These are phyloP conservation scores for Fistulifera pelliculosa DNA, from an alignment of 108 stramenopile genomes.

Conservation along the genomic window DNA sequence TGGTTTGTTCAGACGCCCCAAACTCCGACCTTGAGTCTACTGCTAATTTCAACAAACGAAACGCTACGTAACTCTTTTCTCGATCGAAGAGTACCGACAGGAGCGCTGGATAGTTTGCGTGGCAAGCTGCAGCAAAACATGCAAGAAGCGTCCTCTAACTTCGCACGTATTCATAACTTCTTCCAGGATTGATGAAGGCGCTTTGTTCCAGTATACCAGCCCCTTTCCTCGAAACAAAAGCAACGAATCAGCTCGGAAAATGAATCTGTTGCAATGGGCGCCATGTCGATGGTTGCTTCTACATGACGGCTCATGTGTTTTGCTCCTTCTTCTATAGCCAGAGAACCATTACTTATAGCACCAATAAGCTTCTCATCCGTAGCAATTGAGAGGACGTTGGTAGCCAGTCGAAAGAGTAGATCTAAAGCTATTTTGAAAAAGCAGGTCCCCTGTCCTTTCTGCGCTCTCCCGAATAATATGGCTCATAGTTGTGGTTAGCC, in stretches of 20 bases:
- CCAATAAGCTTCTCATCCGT: background rate
- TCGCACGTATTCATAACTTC: too few species aligned
- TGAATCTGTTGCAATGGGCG: too few species aligned
- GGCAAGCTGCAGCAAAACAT: too few species aligned
- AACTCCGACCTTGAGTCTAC: background rate
- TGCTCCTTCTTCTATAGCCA: conserved; percentile 6
- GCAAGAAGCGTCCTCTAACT: too few species aligned
- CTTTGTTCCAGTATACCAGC: too few species aligned
- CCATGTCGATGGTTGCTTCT: too few species aligned
- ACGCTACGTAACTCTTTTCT: conserved; percentile 3
- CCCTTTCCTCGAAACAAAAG: too few species aligned
- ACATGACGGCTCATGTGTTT: too few species aligned
- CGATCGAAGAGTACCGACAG: background rate
- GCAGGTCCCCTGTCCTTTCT: background rate
- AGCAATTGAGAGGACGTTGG: background rate
- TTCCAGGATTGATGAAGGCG: too few species aligned
- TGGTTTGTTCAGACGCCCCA: too few species aligned
- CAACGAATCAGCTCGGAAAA: too few species aligned
- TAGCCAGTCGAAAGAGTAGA: background rate
- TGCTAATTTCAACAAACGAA: background rate
- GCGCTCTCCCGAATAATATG: background rate
- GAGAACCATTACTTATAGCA: conserved; percentile 4
- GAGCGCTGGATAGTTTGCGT: conserved; percentile 5
- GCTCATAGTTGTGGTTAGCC: background rate
- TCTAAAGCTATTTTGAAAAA: background rate